Conservation (phyloP, 2,329 filamentous ascomycete species). For the Trichoderma guizhouense region DNA sequence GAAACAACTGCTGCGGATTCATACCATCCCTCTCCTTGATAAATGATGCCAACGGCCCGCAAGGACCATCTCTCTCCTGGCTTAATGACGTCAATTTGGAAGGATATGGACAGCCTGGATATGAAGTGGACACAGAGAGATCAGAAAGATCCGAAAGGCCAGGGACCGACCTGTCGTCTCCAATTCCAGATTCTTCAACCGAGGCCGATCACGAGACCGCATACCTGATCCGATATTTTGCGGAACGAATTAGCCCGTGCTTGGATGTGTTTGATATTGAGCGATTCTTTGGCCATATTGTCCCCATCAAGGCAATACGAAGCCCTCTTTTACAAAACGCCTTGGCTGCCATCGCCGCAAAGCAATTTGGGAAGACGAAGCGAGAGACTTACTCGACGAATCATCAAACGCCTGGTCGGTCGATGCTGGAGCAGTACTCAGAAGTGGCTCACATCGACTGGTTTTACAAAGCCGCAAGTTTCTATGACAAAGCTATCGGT, state of each 20-base stretch:
- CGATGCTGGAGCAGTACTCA: constrained; percentile 16
- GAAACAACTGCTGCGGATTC: constrained; percentile 21
- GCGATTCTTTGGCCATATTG: constrained; percentile 22
- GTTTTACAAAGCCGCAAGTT: constrained; percentile 24
- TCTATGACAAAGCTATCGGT: constrained; percentile 23
- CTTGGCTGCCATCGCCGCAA: constrained; percentile 22
- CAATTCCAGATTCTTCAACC: not conserved
- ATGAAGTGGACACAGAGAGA: not conserved
- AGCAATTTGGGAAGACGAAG: constrained; percentile 22
- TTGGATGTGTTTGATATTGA: constrained; percentile 22
- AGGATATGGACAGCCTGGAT: not conserved
- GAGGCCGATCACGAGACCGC: constrained; percentile 19
- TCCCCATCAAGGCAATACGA: constrained; percentile 19
- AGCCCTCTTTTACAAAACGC: constrained; percentile 21
- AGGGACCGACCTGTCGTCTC: not conserved
- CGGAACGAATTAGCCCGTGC: constrained; percentile 21
- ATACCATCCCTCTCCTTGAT: constrained; percentile 13
- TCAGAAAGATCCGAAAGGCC: not conserved
- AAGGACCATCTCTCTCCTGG: constrained; percentile 7
- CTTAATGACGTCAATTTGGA: not conserved
- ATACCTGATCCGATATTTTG: constrained; percentile 21
- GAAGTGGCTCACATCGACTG: constrained; percentile 18
- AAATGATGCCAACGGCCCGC: not conserved
- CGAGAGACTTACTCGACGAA: constrained; percentile 1
- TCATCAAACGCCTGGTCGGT: not conserved